These are phyloP conservation scores for Coriolopsis trogii DNA, from an alignment of 1,284 basidiomycete species.

Conservation along the genomic window DNA sequence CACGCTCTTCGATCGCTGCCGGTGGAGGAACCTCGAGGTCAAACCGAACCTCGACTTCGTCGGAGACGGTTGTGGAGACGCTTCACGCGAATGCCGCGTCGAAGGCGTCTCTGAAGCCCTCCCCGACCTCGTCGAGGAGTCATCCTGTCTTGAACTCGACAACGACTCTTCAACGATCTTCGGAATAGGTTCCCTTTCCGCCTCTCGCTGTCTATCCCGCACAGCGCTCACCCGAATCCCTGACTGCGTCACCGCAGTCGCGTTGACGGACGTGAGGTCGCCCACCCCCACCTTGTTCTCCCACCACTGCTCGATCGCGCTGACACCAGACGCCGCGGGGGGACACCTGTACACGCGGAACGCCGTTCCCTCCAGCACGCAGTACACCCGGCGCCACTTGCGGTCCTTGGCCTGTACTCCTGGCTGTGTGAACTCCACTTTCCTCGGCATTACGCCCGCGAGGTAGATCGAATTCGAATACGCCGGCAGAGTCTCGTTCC, in stretches of 20 bases:
- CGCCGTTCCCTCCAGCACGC: constrained; percentile 91
- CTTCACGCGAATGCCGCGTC: too few species aligned
- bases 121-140: too few species aligned
- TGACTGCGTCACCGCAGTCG: constrained; percentile 22
- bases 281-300: constrained; percentile 72
- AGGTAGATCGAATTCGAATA: constrained; percentile 90
- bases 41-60: constrained; percentile 30
- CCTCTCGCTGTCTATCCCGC: constrained; percentile 22
- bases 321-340: constrained; percentile 48
- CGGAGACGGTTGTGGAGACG: constrained; percentile 11
- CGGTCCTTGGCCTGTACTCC: constrained; percentile 89
- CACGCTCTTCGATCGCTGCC: constrained; percentile 24
- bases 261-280: constrained; percentile 43
- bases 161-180: constrained; percentile 28
- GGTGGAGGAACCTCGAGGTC: constrained; percentile 30
- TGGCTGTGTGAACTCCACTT: constrained; percentile 91
- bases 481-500: constrained; percentile 75
- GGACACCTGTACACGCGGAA: constrained; percentile 83
- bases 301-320: constrained; percentile 71
- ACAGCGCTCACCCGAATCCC: constrained; percentile 28
- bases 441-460: constrained; percentile 84
- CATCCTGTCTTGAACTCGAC: background rate
- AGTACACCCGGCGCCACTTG: constrained; percentile 89
- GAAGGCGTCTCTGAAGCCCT: too few species aligned
- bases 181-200: constrained; percentile 16